Evolutionary conservation across 805 yeast genomes (phyloP), one percentile per base, ranked within the genome.

Genomic region (Candida takata): DNA sequence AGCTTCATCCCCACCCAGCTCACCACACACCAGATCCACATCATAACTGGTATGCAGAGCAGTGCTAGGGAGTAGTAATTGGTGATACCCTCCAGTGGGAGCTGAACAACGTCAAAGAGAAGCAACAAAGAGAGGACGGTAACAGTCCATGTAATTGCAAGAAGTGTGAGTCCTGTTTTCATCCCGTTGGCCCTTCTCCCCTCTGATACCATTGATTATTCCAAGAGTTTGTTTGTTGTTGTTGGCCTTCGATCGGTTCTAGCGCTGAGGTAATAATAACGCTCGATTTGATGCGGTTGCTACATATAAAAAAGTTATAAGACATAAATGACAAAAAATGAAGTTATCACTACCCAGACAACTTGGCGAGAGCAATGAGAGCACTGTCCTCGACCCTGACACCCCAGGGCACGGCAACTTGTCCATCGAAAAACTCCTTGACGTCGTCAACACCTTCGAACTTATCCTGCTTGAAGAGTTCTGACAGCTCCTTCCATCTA

Each of bases 1-100:
- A 84, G 61, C 56, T 84, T 84, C 70, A 84, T 67, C 25, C 92
- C 88, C 30, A 77, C 65, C 95, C 95, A 84, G 9, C 87, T 74
- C 4, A 71, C 60, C 8, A 77, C 59, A 28, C 87, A 74, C 94
- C 95, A 84, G 5, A 76, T 55, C 83, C 84, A 77, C 1, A 58
- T 50, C 13, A 60, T 53, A 8, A 61, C 65, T 5, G 65, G 60
- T 10, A 57, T 29, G 19, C 65, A 45, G 8, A 61, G 34, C 6
- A 58, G 15, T 2, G 65, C 50, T 7, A 58, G 45, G 1, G 61
- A 54, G 42, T 65, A 62, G 45, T 70, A 70, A 28, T 36, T 42
- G 2, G 34, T 17, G 6, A 24, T 13, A 1, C 27, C 27, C 15
- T 10, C 21, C 27, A 10, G 44, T 31, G 38, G 29, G 35, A 34